Base-by-base conservation (phyloP, 1,284 basidiomycete species). In the Sanghuangporus sanghuang region DNA sequence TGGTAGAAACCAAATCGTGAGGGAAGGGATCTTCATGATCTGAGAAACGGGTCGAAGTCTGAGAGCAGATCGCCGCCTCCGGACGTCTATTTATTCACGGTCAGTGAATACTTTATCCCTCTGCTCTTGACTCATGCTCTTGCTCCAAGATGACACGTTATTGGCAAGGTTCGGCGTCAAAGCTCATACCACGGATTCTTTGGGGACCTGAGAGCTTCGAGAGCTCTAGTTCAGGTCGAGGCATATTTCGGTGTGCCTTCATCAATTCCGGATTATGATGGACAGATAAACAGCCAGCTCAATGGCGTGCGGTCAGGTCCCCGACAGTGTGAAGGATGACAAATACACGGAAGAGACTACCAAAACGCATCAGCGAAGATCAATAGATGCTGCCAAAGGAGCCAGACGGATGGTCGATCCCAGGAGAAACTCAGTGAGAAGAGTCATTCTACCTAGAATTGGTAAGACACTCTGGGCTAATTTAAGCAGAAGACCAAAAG, bases 21-120 rank as follows among this genome's bases (percentile, higher is more conserved):
- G 23, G 46, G 32, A 46, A 59, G 58, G 14, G 27, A 46, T 44
- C 23, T 54, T 54, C 57, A 64, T 59, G 35, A 46, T 63, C 40
- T 46, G 32, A 35, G 23, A 42, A 7, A 16, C 18, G 16, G 27
- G 35, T 35, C 8, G 48, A 18, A 44, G 49, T 59, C 32, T 36
- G 32, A 59, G 46, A 18, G n/a, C 7, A 50, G 35, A 7, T 23
- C 21, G 52, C n/a, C 14, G 3, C 9, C 49, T 48, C 21, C 9
- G 21, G 44, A 18, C n/a, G 44, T 49, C 58, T 36, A 54, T 54
- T 54, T 54, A 59, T 23, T 27, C 6, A 35, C 9, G 27, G 48
- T 49, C 58, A 32, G 14, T 21, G 16, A 14, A 4, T n/a, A n/a
- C 21, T 3, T 7, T 46, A 14, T 9, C 21, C 21, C 44, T 46